A percentile compares a stretch with the other conserved stretches of the same genome.
Conservation (phyloP, 108 stramenopile genomes). For the Fistulifera pelliculosa region DNA sequence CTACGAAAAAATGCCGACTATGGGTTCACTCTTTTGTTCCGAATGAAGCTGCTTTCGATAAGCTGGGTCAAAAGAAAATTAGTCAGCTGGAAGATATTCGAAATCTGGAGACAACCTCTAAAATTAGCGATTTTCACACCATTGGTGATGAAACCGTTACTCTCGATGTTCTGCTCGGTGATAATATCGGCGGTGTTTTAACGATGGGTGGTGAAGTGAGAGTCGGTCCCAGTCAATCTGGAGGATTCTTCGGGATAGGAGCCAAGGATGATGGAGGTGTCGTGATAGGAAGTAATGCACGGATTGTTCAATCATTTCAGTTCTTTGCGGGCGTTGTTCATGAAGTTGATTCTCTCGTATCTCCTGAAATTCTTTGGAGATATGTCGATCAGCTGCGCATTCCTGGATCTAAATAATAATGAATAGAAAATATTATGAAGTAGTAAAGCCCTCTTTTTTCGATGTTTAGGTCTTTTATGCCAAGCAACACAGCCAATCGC, state of each 20-base stretch:
- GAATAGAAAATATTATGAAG: no score
- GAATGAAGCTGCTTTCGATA: constrained; percentile 44
- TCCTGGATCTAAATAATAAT: constrained; percentile 21
- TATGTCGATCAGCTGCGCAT: constrained; percentile 73
- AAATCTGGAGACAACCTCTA: constrained; percentile 58
- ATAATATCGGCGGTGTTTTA: constrained; percentile 47
- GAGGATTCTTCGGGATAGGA: constrained; percentile 73
- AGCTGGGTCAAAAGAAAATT: constrained; percentile 49
- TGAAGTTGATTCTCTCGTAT: constrained; percentile 62
- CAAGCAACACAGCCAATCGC: no score
- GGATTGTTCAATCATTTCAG: constrained; percentile 41
- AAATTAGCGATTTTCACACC: constrained; percentile 71
- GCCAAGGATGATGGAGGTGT: constrained; percentile 70
- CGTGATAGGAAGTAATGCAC: constrained; percentile 34
- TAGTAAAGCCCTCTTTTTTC: no score
- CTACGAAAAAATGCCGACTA: constrained; percentile 15
- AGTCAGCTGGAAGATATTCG: constrained; percentile 52
- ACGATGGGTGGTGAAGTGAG: constrained; percentile 61
- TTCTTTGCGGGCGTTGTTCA: constrained; percentile 46
- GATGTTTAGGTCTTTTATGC: no score
- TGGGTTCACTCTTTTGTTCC: constrained; percentile 76
- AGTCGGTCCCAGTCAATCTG: constrained; percentile 39
- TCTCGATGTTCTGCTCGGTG: constrained; percentile 26
- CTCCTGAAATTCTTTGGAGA: constrained; percentile 61
- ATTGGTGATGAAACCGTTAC: constrained; percentile 46